phyloP scores from a whole-genome alignment of 768 basidiomycete genomes.

The Psilocybe subaeruginosa region DNA sequence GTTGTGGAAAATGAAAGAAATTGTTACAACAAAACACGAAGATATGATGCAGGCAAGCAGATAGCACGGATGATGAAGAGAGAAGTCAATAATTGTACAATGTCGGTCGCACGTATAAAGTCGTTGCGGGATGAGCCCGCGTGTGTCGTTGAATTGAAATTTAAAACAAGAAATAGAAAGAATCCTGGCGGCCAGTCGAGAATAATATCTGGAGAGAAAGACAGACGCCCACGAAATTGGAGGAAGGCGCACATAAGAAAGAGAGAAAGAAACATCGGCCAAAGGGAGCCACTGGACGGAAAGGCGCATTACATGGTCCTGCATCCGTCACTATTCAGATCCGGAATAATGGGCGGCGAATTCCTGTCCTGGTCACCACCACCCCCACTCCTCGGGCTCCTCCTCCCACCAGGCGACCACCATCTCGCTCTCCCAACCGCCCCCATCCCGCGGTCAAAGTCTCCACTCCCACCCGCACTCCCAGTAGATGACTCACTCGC shows the following conservation, averaged over 20 bases:
- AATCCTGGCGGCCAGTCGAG: neutral
- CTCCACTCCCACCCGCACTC: slow-evolving; percentile 30
- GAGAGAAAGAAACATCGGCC: neutral
- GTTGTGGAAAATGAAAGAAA: neutral
- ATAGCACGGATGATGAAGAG: neutral
- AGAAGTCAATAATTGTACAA: neutral
- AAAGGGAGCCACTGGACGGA: no score
- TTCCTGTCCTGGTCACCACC: slow-evolving; percentile 40
- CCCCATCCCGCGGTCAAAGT: slow-evolving; percentile 27
- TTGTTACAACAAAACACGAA: neutral
- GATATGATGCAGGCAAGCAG: neutral
- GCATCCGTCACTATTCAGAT: slow-evolving; percentile 63
- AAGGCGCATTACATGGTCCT: slow-evolving; percentile 57
- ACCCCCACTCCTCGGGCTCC: slow-evolving; percentile 23
- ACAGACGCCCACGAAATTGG: no score
- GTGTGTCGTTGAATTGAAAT: neutral
- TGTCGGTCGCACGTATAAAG: no score
- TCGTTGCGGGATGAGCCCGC: no score
- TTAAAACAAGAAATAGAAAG: neutral
- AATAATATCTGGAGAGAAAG: no score
- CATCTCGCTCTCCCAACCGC: slow-evolving; percentile 38
- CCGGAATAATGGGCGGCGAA: slow-evolving; percentile 50
- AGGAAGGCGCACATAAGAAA: no score
- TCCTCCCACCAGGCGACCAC: slow-evolving; percentile 60
- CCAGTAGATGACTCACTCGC: slow-evolving; percentile 37